Conservation (phyloP, 192 early-diverging fungal genomes). For the Coemansia guatemalensis region DNA sequence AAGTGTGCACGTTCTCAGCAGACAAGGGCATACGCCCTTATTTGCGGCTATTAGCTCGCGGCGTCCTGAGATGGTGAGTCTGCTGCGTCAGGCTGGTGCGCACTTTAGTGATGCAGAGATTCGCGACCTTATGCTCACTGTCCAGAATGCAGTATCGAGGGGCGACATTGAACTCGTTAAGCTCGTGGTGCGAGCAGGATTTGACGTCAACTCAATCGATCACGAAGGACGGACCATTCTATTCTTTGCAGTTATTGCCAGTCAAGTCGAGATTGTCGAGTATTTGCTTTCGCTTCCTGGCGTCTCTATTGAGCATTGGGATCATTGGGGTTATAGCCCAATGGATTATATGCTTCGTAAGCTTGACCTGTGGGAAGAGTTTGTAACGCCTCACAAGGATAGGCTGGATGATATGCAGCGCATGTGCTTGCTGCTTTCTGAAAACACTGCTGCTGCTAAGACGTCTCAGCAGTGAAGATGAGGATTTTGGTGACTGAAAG, state of each 20-base stretch:
- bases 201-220: conserved; percentile 37
- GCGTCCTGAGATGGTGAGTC: conserved; percentile 59
- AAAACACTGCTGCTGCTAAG: conserved; percentile 3
- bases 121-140: conserved; percentile 60
- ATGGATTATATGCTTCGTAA: conserved; percentile 51
- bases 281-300: conserved; percentile 35
- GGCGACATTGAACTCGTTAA: conserved; percentile 55
- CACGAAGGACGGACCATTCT: conserved; percentile 48
- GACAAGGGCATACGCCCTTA: conserved; percentile 85
- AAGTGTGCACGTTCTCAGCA: conserved; percentile 86
- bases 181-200: conserved; percentile 43
- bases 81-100: conserved; percentile 79
- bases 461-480: neutral
- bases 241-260: conserved; percentile 47
- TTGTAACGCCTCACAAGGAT: conserved; percentile 45
- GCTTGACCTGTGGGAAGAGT: conserved; percentile 46
- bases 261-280: conserved; percentile 52
- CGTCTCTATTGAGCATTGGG: conserved; percentile 33
- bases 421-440: conserved; percentile 44
- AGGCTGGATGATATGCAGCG: conserved; percentile 48
- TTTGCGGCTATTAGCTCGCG: conserved; percentile 75
- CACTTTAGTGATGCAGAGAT: conserved; percentile 86
- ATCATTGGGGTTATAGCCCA: conserved; percentile 50
- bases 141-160: conserved; percentile 50
- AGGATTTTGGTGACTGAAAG: neutral